Conservation (phyloP, 371 early-diverging fungal species). For the Chytridium lagenaria region DNA sequence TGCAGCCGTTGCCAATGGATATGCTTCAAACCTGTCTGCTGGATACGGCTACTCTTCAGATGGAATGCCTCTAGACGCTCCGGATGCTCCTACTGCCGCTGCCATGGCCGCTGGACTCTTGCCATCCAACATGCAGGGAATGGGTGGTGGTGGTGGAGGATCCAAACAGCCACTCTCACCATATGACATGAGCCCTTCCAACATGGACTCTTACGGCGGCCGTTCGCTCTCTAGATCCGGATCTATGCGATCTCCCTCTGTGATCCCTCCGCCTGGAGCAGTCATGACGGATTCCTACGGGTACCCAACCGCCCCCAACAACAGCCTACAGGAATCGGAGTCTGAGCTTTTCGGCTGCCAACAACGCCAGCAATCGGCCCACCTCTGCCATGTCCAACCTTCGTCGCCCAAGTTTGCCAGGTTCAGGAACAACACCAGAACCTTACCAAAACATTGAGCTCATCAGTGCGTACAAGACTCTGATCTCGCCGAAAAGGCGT, state of each 20-base stretch:
- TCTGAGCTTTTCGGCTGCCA: conserved; percentile 1
- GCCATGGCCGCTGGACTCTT: conserved; percentile 7
- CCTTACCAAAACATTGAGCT: background rate
- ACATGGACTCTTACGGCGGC: too few relatives aligned
- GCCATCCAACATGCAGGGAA: background rate
- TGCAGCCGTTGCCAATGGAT: too few relatives aligned
- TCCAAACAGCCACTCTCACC: too few relatives aligned
- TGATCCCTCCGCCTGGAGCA: background rate
- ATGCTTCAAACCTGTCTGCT: background rate
- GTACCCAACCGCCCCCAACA: background rate
- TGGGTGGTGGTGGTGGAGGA: too few relatives aligned
- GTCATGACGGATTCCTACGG: background rate
- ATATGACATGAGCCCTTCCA: too few relatives aligned
- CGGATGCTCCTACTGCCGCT: conserved; percentile 3
- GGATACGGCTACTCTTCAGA: background rate
- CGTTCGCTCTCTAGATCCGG: background rate
- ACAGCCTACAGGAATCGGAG: background rate
- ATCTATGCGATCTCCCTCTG: background rate
- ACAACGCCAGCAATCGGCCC: background rate
- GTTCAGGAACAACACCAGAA: background rate
- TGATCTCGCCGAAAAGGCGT: conserved; percentile 14
- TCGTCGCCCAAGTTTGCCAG: conserved; percentile 7
- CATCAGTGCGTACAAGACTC: conserved; percentile 21
- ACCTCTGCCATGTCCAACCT: background rate
- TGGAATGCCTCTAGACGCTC: background rate